Conservation (phyloP, 257 asterid genomes). For the Jasminum sambac region DNA sequence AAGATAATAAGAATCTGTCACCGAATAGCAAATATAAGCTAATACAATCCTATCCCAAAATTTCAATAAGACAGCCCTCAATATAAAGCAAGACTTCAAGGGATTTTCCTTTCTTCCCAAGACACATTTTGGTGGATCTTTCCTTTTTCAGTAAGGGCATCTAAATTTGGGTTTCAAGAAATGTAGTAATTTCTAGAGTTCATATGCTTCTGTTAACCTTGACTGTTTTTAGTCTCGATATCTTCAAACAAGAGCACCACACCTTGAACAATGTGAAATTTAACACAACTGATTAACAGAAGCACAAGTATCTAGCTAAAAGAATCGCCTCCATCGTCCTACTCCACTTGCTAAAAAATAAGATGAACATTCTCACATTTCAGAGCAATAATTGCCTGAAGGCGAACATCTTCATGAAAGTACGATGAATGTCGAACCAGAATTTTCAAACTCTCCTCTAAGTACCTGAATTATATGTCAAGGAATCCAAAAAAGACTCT, state of each 20-base stretch:
- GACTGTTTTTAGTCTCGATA: not conserved
- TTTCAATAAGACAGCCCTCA: not conserved
- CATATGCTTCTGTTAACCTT: not conserved
- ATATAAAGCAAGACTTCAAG: not conserved
- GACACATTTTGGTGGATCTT: not conserved
- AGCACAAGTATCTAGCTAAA: slow-evolving; percentile 3
- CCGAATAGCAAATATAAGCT: not conserved
- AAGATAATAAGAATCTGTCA: not conserved
- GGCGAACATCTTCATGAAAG: slow-evolving; percentile 96
- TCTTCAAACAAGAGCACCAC: slow-evolving; percentile 13
- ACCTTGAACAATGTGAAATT: slow-evolving; percentile 16
- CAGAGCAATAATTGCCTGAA: slow-evolving; percentile 86
- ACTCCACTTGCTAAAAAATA: too few relatives aligned
- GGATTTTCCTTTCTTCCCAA: not conserved
- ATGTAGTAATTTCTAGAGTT: not conserved
- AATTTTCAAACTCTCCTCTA: slow-evolving; percentile 88
- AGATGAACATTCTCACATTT: too few relatives aligned
- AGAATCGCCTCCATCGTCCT: too few relatives aligned
- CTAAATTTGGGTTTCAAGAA: not conserved
- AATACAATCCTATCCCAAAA: not conserved
- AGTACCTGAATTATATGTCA: slow-evolving; percentile 61
- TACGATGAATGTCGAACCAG: slow-evolving; percentile 77
- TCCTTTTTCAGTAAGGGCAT: not conserved
- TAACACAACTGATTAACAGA: slow-evolving; percentile 16
- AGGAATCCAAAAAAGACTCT: slow-evolving; percentile 40